Evolutionary conservation across 805 yeast genomes (phyloP).

Genomic region (Blastobotrys robertii): DNA sequence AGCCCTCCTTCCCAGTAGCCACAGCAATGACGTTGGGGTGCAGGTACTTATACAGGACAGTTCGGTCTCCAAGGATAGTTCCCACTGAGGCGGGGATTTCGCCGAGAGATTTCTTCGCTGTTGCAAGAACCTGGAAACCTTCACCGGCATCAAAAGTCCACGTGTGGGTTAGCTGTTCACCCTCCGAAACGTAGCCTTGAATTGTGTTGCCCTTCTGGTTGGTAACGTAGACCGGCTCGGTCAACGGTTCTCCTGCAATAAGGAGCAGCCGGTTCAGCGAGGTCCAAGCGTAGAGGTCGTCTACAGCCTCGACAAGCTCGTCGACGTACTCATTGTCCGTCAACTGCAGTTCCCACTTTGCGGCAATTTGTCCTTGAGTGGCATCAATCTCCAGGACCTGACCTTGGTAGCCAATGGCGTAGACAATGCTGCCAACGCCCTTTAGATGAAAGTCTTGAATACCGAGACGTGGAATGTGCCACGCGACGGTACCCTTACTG

Average conservation of each 20-base stretch:
- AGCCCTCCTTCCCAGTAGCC: constrained; percentile 29
- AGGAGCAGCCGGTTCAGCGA: constrained; percentile 3
- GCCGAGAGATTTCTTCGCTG: constrained; percentile 31
- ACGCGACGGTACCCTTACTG: constrained; percentile 17
- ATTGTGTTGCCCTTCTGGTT: constrained; percentile 7
- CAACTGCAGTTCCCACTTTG: constrained; percentile 1
- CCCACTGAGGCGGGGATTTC: constrained; percentile 53
- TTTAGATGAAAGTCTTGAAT: constrained; percentile 4
- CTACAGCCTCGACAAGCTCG: not conserved
- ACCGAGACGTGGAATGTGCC: constrained; percentile 12
- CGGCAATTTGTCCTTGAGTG: constrained; percentile 5
- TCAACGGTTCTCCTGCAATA: not conserved
- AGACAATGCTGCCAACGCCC: constrained; percentile 1
- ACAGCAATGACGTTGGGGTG: constrained; percentile 57
- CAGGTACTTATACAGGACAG: constrained; percentile 74
- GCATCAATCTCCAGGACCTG: constrained; percentile 12
- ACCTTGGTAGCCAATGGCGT: constrained; percentile 10
- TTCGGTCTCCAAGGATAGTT: constrained; percentile 53
- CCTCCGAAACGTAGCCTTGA: constrained; percentile 14
- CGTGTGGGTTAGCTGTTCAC: constrained; percentile 21
- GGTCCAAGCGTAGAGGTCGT: constrained; percentile 7
- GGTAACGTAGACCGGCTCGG: constrained; percentile 9
- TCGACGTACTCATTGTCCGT: not conserved
- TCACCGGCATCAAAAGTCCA: constrained; percentile 30
- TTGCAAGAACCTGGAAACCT: constrained; percentile 33